Evolutionary conservation across 1,139 yeast genomes (phyloP), one percentile per base, ranked within the genome.

Genomic region (Komagataea norvegica): DNA sequence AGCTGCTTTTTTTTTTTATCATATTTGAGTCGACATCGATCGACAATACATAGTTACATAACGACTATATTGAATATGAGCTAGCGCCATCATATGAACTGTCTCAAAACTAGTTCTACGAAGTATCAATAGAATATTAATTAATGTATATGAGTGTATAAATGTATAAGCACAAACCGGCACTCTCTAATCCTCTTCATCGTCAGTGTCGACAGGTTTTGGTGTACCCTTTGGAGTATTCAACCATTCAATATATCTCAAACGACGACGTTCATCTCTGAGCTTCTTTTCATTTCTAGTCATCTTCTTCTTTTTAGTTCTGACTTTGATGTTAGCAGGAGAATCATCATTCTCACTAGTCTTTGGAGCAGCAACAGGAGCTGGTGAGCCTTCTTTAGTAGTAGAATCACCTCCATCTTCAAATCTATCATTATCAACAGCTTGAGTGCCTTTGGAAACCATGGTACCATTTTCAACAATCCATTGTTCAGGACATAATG

Each of bases 401-500:
- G 72, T 74, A 40, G 70, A n/a, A n/a, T n/a, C 70, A 47, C 78
- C 82, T 48, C 74, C 76, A 59, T 86, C 95, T 60, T 84, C 96
- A 52, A 89, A 89, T 59, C 95, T 74, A 36, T 77, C 71, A 43
- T 71, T 67, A 53, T 87, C 95, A 43, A 89, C 81, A 31, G 76
- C 82, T 25, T 79, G 76, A 44, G 74, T 74, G 44, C 95, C 95
- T 68, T 81, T 86, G 54, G 83, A 88, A 21, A 84, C 81, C 65
- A 91, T 81, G 46, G 74, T 74, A 59, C 98, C 98, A 56, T 89
- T 84, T 60, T 87, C 95, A 42, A 91, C 95, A 54, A 84, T 79
- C 98, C 98, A 91, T 65, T 89, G 96, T 67, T 91, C 98, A 29
- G 97, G 97, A 63, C 97, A 89, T 54, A 91, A 68, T 3, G 98